Evolutionary conservation across 2,329 filamentous ascomycete genomes (phyloP).

Genomic region (Cladorrhinum sp.): DNA sequence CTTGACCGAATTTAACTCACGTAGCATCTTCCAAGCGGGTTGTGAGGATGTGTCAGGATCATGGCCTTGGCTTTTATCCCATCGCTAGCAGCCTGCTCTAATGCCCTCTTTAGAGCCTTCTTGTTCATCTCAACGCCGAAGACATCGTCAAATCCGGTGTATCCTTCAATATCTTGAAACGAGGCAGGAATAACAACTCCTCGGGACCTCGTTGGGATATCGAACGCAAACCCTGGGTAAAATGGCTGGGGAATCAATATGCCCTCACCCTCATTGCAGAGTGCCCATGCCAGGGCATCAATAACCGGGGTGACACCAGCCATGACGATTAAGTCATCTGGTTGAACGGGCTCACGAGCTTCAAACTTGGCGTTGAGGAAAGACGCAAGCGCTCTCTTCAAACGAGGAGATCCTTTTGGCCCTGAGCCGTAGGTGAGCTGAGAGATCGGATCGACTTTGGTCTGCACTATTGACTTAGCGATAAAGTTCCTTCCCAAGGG

Average conservation of each 20-base stretch:
- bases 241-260: conserved; percentile 31
- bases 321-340: conserved; percentile 28
- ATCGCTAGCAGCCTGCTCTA: conserved; percentile 11
- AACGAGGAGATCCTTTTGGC: conserved; percentile 29
- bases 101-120: conserved; percentile 19
- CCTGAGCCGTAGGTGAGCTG: conserved; percentile 32
- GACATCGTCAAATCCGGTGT: conserved; percentile 22
- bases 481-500: neutral
- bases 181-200: conserved; percentile 19
- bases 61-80: conserved; percentile 14
- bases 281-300: conserved; percentile 28
- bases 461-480: neutral
- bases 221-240: conserved; percentile 30
- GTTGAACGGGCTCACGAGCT: conserved; percentile 16
- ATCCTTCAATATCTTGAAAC: conserved; percentile 22
- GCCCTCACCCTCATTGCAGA: conserved; percentile 32
- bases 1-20: neutral
- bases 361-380: conserved; percentile 27
- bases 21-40: conserved; percentile 17
- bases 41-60: conserved; percentile 14
- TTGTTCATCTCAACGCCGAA: conserved; percentile 22
- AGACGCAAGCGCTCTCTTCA: conserved; percentile 24
- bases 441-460: conserved; percentile 18
- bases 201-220: conserved; percentile 22
- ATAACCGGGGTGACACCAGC: conserved; percentile 29